Base-by-base conservation (phyloP, 176 grass and related monocot genomes). In the Bothriochloa decipiens region DNA sequence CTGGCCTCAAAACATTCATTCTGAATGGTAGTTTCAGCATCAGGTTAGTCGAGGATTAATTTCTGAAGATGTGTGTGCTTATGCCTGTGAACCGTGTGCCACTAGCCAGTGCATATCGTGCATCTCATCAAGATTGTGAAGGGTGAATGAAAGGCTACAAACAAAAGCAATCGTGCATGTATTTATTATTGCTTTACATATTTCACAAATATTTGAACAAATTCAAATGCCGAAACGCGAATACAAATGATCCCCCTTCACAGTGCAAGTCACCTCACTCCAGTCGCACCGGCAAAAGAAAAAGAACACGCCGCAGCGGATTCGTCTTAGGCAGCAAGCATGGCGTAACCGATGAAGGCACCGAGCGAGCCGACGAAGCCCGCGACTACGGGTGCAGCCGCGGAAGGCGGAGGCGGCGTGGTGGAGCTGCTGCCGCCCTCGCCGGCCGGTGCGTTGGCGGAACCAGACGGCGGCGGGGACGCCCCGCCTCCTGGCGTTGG, bases 311-410 rank as follows among this genome's bases (percentile, higher is more conserved):
- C 1, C 40, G 69, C 18, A 7, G 22, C 29, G 0, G 60, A 33
- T 27, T 27, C 36, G 0, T 43, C 45, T 89, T 57, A 91, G 47
- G 86, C 20, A 13, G 64, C 53, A 13, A 97, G 65, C 62, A 94
- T 41, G 39, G 84, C 40, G 37, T 41, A 90, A 1, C 84, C 92
- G 33, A 97, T 6, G 28, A 67, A 79, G 12, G 88, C 75, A 18
- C 70, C 91, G 5, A 87, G 74, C 39, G 89, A 86, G 70, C 42
- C 53, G 41, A 90, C 58, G 22, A 93, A 23, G 66, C 87, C 80
- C 5, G 72, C 41, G 53, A 55, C 39, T 16, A 27, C 55, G 2
- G 39, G 41, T 41, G 75, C 55, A 16, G 88, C 88, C 0, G 28
- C 43, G 16, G 86, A 32, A 37, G 86, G 60, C 36, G 74, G 9